These are phyloP conservation scores for Hypoxylon rubiginosum DNA, from an alignment of 2,329 filamentous ascomycete species.

Conservation along the genomic window DNA sequence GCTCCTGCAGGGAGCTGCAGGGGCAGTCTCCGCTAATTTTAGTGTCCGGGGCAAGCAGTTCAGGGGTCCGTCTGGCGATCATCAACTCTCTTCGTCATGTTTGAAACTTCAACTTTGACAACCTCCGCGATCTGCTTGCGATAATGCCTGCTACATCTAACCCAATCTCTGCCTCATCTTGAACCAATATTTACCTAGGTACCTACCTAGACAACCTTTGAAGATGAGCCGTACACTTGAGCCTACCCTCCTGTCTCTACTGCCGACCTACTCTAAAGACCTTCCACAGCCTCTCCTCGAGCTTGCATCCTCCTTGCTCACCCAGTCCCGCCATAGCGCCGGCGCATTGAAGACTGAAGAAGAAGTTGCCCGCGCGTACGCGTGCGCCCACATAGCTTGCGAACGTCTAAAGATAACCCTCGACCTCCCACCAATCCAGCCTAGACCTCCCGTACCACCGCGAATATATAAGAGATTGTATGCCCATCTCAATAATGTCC, in stretches of 20 bases:
- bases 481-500: constrained; percentile 79
- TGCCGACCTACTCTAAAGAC: constrained; percentile 78
- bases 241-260: constrained; percentile 77
- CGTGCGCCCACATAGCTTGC: constrained; percentile 90
- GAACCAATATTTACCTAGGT: neutral
- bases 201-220: neutral
- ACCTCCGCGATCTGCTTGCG: neutral
- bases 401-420: constrained; percentile 82
- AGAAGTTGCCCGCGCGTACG: constrained; percentile 86
- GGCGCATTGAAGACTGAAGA: constrained; percentile 85
- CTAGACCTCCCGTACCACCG: constrained; percentile 82
- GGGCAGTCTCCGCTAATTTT: constrained; percentile 29
- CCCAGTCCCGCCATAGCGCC: constrained; percentile 83
- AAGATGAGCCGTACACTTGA: constrained; percentile 81
- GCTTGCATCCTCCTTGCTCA: constrained; percentile 79
- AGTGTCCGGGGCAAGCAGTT: constrained; percentile 22
- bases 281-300: constrained; percentile 78
- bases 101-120: constrained; percentile 12
- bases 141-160: no score
- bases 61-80: constrained; percentile 30
- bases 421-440: constrained; percentile 81
- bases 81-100: constrained; percentile 13
- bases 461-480: constrained; percentile 88
- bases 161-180: neutral
- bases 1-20: constrained; percentile 35